Base-by-base conservation (phyloP, 1,284 basidiomycete species). In the Moniliella sp. region DNA sequence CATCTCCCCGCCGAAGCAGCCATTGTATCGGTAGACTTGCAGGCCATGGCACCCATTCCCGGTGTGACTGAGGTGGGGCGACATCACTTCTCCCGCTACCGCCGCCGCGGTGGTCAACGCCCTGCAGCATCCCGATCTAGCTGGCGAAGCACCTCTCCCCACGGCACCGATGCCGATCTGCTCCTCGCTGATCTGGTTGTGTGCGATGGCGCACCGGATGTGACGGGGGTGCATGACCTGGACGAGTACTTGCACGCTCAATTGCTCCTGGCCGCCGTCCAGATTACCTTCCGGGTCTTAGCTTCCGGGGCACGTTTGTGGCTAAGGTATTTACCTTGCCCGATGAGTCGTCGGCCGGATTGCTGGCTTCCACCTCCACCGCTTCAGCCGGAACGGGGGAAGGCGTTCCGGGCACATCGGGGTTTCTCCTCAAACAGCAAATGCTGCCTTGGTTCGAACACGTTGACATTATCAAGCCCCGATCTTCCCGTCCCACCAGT, bases 131-230 rank as follows among this genome's bases (percentile, higher is more conserved):
- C n/a, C n/a, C n/a, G n/a, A n/a, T n/a, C n/a, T n/a, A n/a, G n/a
- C n/a, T n/a, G n/a, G n/a, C n/a, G 14, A 14, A n/a, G n/a, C n/a
- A n/a, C n/a, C n/a, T n/a, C n/a, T n/a, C n/a, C n/a, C n/a, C n/a
- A n/a, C n/a, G n/a, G n/a, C n/a, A n/a, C n/a, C n/a, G n/a, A n/a
- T n/a, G n/a, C n/a, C n/a, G n/a, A n/a, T n/a, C 10, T 10, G n/a
- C n/a, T n/a, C 26, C 15, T 16, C 32, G 67, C 68, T 0, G 65
- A 70, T 35, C 52, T 71, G 21, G 67, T 70, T 16, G 65, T 71
- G 1, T 71, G 69, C 41, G 69, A 71, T 39, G 69, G 69, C 5
- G 69, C 69, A 11, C 69, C 69, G 2, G 69, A 71, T 46, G 69
- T 71, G 7, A 70, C 69, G 3, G 69, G 69, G 15, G 60, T 71